Base-by-base conservation (phyloP, 1,284 basidiomycete species). In the Moesziomyces sp. region DNA sequence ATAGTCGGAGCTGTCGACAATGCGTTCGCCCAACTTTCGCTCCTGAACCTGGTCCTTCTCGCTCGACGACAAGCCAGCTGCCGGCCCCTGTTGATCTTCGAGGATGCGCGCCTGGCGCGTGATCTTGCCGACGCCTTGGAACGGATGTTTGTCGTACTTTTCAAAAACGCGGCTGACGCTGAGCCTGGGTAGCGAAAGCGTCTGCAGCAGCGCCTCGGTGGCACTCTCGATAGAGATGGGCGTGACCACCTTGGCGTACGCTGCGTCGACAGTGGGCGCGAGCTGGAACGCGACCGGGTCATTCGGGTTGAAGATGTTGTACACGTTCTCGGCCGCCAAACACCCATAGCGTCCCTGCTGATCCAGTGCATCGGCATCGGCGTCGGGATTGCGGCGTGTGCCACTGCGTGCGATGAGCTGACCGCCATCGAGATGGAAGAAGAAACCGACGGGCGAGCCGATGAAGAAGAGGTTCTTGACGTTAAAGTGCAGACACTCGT, bases 381-480 rank as follows among this genome's bases (percentile, higher is more conserved):
- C 62, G 5, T 86, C 85, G 56, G 85, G 54, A 35, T 69, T 67
- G 82, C 85, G 86, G 0, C 86, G 86, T 28, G 86, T 73, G 53
- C 86, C 86, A 26, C 85, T 63, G 21, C 88, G 81, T 0, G 88
- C 87, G 68, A 88, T 87, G 16, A 88, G 76, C 69, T 88, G 88
- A 0, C 86, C 85, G 46, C 87, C 86, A 56, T 87, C 85, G 1
- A 89, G 81, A 65, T 87, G 87, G 16, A 88, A 81, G 78, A 88
- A 88, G 45, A 89, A 84, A 0, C 87, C 86, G 0, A 88, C 80
- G 1, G 88, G 88, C 53, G 86, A 87, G 7, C 88, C 88, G n/a
- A 86, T 85, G 19, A 87, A 84, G 81, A 87, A 88, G n/a, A 88
- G 81, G 55, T 85, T 86, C 67, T 85, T 86, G 16, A 85, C 86